Base-by-base conservation (phyloP, 139 green algal species). In the Raphidocelis subcapitata region DNA sequence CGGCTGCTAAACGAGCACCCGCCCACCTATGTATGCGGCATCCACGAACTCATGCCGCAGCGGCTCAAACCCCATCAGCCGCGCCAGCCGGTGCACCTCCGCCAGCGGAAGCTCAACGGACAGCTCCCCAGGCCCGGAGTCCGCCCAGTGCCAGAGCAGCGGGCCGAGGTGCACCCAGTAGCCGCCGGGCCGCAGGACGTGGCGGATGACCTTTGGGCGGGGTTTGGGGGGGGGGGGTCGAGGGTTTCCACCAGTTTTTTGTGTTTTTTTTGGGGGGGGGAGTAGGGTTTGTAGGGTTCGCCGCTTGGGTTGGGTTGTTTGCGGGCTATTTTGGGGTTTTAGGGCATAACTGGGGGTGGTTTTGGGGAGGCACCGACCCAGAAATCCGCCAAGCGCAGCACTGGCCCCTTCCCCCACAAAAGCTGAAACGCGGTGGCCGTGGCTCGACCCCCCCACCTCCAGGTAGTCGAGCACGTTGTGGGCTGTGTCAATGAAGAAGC, bases 401-500 rank as follows among this genome's bases (percentile, higher is more conserved):
- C n/a, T n/a, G n/a, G n/a, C n/a, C n/a, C n/a, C n/a, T n/a, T n/a
- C n/a, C n/a, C 8, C 41, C 41, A 49, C 41, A 49, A 49, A 49
- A n/a, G n/a, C 41, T 49, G 41, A 49, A 49, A 49, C 12, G 8
- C n/a, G n/a, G n/a, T n/a, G n/a, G n/a, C n/a, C n/a, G 47, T 54
- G 24, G 2, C 56, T 33, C 33, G 14, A 14, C 18, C 56, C 49
- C 72, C 20, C 49, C 93, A 91, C 77, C 72, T 98, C 88, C 54
- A 99, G 71, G 82, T 99, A 99, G 51, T 94, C 77, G 21, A 98
- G 72, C n/a, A 99, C 81, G 77, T 99, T 99, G 86, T 98, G 95
- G 0, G 95, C 94, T 0, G 96, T 99, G 87, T 99, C 96, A 10
- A 99, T 86, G 89, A 99, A 99, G 82, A 99, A 99, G 81, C 92